Conservation (phyloP, 2,329 filamentous ascomycete species). For the Rachicladosporium sp. region DNA sequence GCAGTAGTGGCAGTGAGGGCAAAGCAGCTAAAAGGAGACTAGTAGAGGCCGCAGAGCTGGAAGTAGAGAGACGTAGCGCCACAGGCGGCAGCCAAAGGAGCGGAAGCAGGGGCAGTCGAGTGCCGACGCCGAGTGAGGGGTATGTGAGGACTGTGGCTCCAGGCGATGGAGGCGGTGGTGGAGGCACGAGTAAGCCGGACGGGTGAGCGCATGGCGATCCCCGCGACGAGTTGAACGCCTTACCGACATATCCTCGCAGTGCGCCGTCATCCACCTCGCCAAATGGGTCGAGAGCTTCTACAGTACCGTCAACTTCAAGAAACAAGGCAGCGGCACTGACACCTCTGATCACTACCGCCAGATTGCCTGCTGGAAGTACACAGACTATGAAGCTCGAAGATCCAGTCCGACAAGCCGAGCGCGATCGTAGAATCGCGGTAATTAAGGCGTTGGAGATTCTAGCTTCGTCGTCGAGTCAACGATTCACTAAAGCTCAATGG, state of each 20-base stretch:
- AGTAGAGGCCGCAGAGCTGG: constrained; percentile 21
- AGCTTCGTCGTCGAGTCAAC: constrained; percentile 5
- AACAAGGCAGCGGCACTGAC: neutral
- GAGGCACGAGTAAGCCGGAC: neutral
- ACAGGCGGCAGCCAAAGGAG: constrained; percentile 3
- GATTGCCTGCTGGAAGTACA: neutral
- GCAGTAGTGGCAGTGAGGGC: constrained; percentile 15
- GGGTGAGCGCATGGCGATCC: neutral
- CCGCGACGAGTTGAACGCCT: neutral
- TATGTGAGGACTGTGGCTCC: constrained; percentile 12
- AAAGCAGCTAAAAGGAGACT: constrained; percentile 23
- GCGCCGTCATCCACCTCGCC: neutral
- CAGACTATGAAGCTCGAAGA: neutral
- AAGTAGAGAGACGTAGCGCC: constrained; percentile 12
- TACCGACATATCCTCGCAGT: neutral
- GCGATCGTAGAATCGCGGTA: constrained; percentile 8
- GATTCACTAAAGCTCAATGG: neutral
- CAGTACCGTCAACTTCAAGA: neutral
- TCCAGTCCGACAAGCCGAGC: neutral
- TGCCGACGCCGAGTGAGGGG: constrained; percentile 19
- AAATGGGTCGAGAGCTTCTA: neutral
- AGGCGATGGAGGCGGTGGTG: neutral
- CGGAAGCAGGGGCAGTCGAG: constrained; percentile 11
- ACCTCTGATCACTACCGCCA: neutral
- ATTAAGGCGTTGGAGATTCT: constrained; percentile 9